These are phyloP conservation scores for Moniliella sp. DNA, from an alignment of 1,284 basidiomycete genomes.

Conservation along the genomic window DNA sequence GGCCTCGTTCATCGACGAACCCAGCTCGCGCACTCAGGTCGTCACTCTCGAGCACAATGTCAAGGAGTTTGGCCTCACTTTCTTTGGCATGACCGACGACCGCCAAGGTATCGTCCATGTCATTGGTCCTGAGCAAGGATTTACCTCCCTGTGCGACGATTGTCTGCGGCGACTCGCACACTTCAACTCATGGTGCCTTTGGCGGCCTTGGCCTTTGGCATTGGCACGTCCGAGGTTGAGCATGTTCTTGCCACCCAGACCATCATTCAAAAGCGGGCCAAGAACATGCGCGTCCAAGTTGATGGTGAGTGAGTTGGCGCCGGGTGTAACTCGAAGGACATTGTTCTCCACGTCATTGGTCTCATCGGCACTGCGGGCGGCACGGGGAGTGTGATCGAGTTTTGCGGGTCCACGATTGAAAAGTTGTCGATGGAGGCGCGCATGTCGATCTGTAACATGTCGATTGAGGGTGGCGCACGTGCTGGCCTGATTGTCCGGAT, in stretches of 20 bases:
- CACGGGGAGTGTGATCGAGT: slow-evolving; percentile 29
- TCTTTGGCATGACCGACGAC: slow-evolving; percentile 28
- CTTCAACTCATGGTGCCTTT: slow-evolving; percentile 31
- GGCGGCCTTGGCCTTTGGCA: slow-evolving; percentile 31
- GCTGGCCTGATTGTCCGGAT: slow-evolving; percentile 32
- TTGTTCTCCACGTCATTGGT: slow-evolving; percentile 30
- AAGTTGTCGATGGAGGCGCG: slow-evolving; percentile 27
- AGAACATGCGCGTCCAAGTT: slow-evolving; percentile 31
- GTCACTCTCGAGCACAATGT: slow-evolving; percentile 31
- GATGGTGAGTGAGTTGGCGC: slow-evolving; percentile 23
- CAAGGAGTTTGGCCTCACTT: slow-evolving; percentile 29
- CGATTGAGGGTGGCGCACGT: slow-evolving; percentile 31
- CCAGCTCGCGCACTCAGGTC: slow-evolving; percentile 27
- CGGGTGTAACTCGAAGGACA: slow-evolving; percentile 31
- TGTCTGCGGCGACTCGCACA: slow-evolving; percentile 32
- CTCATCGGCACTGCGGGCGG: slow-evolving; percentile 31
- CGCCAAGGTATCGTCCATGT: slow-evolving; percentile 32
- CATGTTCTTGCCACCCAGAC: slow-evolving; percentile 32
- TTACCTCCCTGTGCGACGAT: slow-evolving; percentile 28
- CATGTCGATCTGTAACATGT: slow-evolving; percentile 34
- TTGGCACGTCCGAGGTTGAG: slow-evolving; percentile 31
- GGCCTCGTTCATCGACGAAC: slow-evolving; percentile 24
- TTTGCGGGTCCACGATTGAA: slow-evolving; percentile 23
- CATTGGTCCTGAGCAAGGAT: slow-evolving; percentile 30
- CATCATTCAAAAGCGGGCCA: slow-evolving; percentile 26